Base-by-base conservation (phyloP, 352 stramenopile species). In the Thalassiosira mediterranea region DNA sequence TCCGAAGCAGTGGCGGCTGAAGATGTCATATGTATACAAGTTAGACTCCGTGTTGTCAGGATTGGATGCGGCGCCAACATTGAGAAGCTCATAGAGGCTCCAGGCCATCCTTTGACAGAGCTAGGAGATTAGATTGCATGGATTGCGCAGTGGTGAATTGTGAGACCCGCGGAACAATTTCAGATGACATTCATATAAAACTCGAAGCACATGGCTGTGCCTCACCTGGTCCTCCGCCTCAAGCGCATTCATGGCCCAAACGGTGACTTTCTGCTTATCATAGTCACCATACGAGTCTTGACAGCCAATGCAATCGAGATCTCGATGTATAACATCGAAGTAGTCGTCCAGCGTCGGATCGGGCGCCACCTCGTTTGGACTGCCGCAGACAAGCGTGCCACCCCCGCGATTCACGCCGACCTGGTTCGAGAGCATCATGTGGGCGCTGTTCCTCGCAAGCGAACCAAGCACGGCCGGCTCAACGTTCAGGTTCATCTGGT, bases 1-100 rank as follows among this genome's bases (percentile, higher is more conserved):
- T 23, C 88, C 88, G 70, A 93, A 92, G 1, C 84, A 87, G 66
- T 92, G 64, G 7, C 82, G 59, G 10, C 88, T 82, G 42, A 90
- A 90, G 51, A 89, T 90, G 57, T 91, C 84, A 62, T 91, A 91
- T 17, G 73, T 89, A 15, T 70, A 71, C 2, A 87, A 34, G 26
- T 80, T 88, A 0, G 74, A 49, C 54, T 91, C 82, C 21, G 77
- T 80, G 26, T 76, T 71, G 44, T 71, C 56, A n/a, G 67, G 40
- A 56, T 71, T 71, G n/a, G 57, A 53, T 21, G 66, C 59, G 8
- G 66, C 37, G 4, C 56, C 66, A 40, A 46, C 49, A 34, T 67
- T 66, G 51, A 72, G 29, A 17, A 77, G 51, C 47, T 72, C 31
- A 37, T 59, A 72, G 11, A 72, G 32, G 11, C 48, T 57, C 58